phyloP scores from a whole-genome alignment of 176 grass and related monocot genomes.

The Oryza officinalis region DNA sequence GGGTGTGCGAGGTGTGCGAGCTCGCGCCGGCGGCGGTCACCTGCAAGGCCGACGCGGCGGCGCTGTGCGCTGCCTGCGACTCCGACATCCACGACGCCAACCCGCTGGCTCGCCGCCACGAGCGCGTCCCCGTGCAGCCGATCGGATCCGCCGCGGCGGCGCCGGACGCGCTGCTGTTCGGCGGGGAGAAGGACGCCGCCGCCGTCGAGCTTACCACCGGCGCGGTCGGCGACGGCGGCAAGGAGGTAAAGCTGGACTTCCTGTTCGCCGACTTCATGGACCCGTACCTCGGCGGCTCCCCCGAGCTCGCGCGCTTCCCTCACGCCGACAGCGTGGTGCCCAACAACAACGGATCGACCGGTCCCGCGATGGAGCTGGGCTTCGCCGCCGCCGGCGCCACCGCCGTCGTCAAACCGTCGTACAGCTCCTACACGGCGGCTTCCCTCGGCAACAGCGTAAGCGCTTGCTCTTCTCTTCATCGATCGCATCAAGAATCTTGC shows the following conservation, averaged over 20 bases:
- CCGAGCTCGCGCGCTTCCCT: conserved; percentile 39
- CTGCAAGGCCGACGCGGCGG: conserved; percentile 81
- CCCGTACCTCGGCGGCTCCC: conserved; percentile 45
- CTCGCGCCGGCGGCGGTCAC: conserved; percentile 69
- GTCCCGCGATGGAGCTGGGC: conserved; percentile 36
- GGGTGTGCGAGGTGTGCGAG: conserved; percentile 91
- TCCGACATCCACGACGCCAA: conserved; percentile 64
- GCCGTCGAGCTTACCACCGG: too few relatives aligned
- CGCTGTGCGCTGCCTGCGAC: conserved; percentile 54
- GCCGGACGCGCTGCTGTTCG: conserved; percentile 12
- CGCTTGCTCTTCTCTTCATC: neutral
- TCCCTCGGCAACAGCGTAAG: conserved; percentile 72
- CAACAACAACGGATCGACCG: neutral
- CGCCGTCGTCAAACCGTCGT: conserved; percentile 39
- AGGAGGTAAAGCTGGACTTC: conserved; percentile 48
- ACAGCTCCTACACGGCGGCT: conserved; percentile 56
- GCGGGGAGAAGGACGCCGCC: neutral
- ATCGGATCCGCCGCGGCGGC: neutral
- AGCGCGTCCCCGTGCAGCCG: conserved; percentile 61
- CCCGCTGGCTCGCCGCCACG: conserved; percentile 79
- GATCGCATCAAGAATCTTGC: neutral
- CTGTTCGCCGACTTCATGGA: conserved; percentile 57
- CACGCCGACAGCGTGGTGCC: conserved; percentile 72
- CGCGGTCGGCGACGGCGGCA: neutral
- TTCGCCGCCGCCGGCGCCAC: conserved; percentile 35